A percentile compares a stretch with the other conserved stretches of the same genome.
These are phyloP conservation scores for Diaporthe eres DNA, from an alignment of 2,329 filamentous ascomycete genomes.

Conservation along the genomic window DNA sequence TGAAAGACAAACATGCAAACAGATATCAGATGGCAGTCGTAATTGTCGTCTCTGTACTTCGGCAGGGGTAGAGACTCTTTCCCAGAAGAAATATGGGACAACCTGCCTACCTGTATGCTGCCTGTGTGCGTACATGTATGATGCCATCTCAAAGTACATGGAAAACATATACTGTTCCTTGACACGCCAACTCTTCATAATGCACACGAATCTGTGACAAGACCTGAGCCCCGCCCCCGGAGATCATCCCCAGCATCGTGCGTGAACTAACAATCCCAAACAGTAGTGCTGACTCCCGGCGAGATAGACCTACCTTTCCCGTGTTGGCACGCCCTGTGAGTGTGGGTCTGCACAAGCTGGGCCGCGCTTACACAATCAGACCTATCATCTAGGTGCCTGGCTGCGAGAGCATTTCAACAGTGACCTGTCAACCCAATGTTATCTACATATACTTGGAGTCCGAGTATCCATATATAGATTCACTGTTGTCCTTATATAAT, in stretches of 20 bases:
- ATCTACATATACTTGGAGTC: not conserved
- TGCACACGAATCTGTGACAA: not conserved
- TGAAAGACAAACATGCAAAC: not conserved
- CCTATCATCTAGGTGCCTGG: not conserved
- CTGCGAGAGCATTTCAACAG: not conserved
- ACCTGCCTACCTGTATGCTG: not conserved
- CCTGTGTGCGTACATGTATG: not conserved
- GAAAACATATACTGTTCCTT: not conserved
- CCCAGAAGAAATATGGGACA: not conserved
- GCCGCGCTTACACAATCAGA: conserved; percentile 1
- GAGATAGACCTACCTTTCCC: not conserved
- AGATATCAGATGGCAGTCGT: not conserved
- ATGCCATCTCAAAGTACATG: no score
- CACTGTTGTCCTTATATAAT: not conserved
- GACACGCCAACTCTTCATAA: not conserved
- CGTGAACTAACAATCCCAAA: not conserved
- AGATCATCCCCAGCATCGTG: not conserved
- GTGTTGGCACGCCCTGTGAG: not conserved
- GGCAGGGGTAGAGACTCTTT: no score
- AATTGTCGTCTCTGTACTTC: not conserved
- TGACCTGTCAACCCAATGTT: not conserved
- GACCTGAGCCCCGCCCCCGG: not conserved
- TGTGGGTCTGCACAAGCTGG: not conserved
- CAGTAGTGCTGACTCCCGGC: conserved; percentile 11
- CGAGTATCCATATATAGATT: not conserved